Conservation (phyloP, 108 stramenopile species). For the Nitzschia putrida region DNA sequence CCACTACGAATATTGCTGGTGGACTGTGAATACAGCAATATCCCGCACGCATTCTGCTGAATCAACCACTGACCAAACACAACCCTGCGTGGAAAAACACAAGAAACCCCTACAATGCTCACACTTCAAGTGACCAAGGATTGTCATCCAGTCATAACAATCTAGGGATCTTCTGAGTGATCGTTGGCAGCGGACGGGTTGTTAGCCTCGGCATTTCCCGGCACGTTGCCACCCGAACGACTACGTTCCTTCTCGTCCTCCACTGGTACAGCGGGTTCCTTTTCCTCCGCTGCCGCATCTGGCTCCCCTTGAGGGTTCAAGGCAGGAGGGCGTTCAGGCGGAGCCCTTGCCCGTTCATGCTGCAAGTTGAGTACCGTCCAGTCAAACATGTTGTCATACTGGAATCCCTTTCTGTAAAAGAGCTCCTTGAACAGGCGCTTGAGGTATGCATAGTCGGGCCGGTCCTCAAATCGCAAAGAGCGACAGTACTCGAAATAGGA, state of each 20-base stretch:
- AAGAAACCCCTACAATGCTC: too few relatives aligned
- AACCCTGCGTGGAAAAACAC: too few relatives aligned
- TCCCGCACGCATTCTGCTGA: too few relatives aligned
- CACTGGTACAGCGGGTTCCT: slow-evolving; percentile 1
- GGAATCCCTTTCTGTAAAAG: slow-evolving; percentile 97
- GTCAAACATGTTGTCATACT: slow-evolving; percentile 99
- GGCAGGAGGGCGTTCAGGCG: slow-evolving; percentile 65
- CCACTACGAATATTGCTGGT: too few relatives aligned
- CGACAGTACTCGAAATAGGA: slow-evolving; percentile 99
- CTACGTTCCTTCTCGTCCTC: slow-evolving; percentile 17
- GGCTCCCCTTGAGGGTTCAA: slow-evolving; percentile 15
- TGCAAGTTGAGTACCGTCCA: slow-evolving; percentile 97
- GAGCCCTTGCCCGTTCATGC: slow-evolving; percentile 82
- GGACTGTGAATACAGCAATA: too few relatives aligned
- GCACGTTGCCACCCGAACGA: slow-evolving; percentile 25
- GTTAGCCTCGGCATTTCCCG: too few relatives aligned
- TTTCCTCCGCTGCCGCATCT: slow-evolving; percentile 7
- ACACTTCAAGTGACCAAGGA: too few relatives aligned
- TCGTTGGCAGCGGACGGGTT: too few relatives aligned
- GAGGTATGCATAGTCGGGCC: slow-evolving; percentile 99
- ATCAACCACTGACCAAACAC: too few relatives aligned
- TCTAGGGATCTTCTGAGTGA: too few relatives aligned
- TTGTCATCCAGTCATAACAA: too few relatives aligned
- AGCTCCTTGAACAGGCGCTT: slow-evolving; percentile 96
- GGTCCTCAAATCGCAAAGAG: slow-evolving; percentile 96